Base-by-base conservation (phyloP, 23 red algal species). In the Gracilariopsis chorda region DNA sequence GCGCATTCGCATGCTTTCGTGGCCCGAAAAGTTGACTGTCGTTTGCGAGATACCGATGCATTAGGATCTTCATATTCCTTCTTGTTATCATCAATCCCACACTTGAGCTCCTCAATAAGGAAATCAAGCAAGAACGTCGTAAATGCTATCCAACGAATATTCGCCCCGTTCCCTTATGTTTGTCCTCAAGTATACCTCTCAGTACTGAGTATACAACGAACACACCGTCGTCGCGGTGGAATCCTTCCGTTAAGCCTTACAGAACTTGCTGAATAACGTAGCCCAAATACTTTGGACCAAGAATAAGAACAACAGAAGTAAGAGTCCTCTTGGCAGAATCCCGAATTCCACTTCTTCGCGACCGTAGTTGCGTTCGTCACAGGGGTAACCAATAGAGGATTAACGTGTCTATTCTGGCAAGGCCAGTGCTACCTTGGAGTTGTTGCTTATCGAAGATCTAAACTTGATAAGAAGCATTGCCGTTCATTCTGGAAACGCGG, bases 21-120 rank as follows among this genome's bases (percentile, higher is more conserved):
- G 3, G 91, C 91, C 19, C 91, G 65, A 6, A 49, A 59, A 17
- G 82, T 37, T 21, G 91, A 80, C 30, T 94, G 79, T 11, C 72
- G 65, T 30, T 76, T 10, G 48, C 80, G 81, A 53, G 44, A 49
- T 41, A 25, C 48, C 12, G 88, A 76, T 36, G 77, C 73, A 43
- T 91, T 91, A 21, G 88, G 88, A 71, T 91, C 77, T 52, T 91
- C 88, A 46, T 79, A 91, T 48, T 91, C 88, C 35, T 82, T 91
- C 39, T 16, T 34, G 20, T 23, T 47, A 5, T 55, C 58, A 52
- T 35, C 34, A 21, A 69, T 63, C 46, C 88, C 88, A 49, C 61
- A 17, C 45, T 82, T 49, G 16, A 91, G 61, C 55, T 91, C 88
- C 33, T 91, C 75, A 49, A 60, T 29, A 27, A 91, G 59, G 30